Evolutionary conservation across 2,329 filamentous ascomycete genomes (phyloP).

Genomic region (Penicillium freii): DNA sequence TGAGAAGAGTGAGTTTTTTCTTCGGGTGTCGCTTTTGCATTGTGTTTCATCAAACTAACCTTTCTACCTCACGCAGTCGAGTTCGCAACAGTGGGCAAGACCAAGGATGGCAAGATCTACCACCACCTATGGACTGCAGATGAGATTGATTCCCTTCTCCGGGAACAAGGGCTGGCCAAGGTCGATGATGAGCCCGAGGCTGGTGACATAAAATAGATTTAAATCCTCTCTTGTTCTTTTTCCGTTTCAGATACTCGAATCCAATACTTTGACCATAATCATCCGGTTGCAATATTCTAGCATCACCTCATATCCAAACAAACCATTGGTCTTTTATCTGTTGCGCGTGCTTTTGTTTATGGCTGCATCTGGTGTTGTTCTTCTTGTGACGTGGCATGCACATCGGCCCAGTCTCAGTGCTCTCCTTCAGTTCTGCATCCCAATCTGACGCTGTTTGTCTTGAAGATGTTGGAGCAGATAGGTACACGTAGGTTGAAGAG

Average conservation of each 20-base stretch:
- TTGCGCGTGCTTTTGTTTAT: conserved; percentile 7
- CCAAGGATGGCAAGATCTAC: conserved; percentile 93
- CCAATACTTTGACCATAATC: conserved; percentile 28
- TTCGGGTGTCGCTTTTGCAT: neutral
- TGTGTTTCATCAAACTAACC: conserved; percentile 14
- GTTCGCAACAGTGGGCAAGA: conserved; percentile 96
- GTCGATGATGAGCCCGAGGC: conserved; percentile 66
- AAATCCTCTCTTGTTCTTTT: conserved; percentile 23
- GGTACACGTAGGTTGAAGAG: conserved; percentile 30
- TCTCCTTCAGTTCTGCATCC: conserved; percentile 16
- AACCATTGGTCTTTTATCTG: neutral
- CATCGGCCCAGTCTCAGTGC: conserved; percentile 25
- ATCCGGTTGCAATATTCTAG: conserved; percentile 15
- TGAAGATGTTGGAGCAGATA: conserved; percentile 19
- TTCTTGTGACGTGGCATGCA: conserved; percentile 36
- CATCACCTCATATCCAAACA: conserved; percentile 1
- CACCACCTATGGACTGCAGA: conserved; percentile 96
- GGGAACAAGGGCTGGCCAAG: conserved; percentile 94
- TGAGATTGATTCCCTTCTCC: conserved; percentile 89
- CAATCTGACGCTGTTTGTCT: conserved; percentile 20
- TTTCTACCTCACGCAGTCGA: conserved; percentile 63
- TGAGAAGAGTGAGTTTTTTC: conserved; percentile 79
- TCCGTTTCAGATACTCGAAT: conserved; percentile 29
- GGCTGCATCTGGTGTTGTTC: conserved; percentile 29
- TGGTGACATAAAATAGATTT: conserved; percentile 43